Base-by-base conservation (phyloP, 2,329 filamentous ascomycete genomes). In the Fusarium musae region DNA sequence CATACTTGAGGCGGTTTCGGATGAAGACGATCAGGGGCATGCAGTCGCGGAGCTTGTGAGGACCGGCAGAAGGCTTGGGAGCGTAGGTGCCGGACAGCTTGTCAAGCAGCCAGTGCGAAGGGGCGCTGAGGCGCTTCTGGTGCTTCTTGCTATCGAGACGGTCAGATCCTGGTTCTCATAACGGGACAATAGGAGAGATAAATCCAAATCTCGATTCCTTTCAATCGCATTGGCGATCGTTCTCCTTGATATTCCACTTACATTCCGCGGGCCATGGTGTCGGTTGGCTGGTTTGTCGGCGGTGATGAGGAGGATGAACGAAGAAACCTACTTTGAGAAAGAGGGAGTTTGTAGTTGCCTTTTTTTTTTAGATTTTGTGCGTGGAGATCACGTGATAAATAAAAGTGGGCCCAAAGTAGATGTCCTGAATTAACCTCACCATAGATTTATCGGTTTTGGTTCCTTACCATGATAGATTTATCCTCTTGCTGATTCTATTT, bases 21-120 rank as follows among this genome's bases (percentile, higher is more conserved):
- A 97, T 93, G 92, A 99, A 98, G 89, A 99, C 93, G 87, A 99
- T 95, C 85, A 99, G 89, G 79, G 96, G 96, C 89, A 99, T 92
- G 90, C 96, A 98, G 89, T 99, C 96, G 86, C 96, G 93, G 86
- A 96, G 91, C 93, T 99, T 99, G 93, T 98, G 96, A 87, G 96
- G 96, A 94, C 96, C 96, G 81, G 90, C 84, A 77, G 90, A 91
- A 77, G 91, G 89, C 82, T 84, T 84, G 81, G 91, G 91, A 80
- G 90, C 92, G 84, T 93, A 96, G 87, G 90, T 89, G 85, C 96
- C 96, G 87, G 95, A 97, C 85, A 99, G 91, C 89, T 99, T 99
- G 94, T 99, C 96, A 86, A 99, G 91, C 85, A 99, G 94, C 96
- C 96, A 99, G 93, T 98, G 96, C 86, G 93, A 97, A 85, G 96